A percentile compares a stretch with the other conserved stretches of the same genome.
These are phyloP conservation scores for Volvariella volvacea DNA, from an alignment of 1,284 basidiomycete species.

Conservation along the genomic window DNA sequence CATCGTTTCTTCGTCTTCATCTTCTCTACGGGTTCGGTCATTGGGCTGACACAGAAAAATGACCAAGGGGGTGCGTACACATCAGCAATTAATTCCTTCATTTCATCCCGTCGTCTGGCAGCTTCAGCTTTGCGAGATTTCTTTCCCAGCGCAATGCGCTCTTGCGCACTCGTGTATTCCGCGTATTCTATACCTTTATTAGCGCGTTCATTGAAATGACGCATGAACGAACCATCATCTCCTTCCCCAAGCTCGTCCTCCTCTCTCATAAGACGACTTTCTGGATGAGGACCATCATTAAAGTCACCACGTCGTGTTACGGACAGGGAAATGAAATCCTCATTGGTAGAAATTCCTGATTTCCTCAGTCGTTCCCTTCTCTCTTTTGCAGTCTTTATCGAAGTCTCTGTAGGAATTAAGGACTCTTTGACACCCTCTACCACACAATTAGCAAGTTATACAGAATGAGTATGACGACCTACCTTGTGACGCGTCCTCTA, in stretches of 20 bases:
- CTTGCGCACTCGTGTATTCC: constrained; percentile 85
- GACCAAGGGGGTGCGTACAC: constrained; percentile 55
- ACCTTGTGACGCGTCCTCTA: no score
- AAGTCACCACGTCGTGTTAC: constrained; percentile 48
- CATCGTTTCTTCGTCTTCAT: constrained; percentile 81
- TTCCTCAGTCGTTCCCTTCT: constrained; percentile 62
- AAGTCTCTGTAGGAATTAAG: constrained; percentile 69
- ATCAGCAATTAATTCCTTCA: constrained; percentile 85
- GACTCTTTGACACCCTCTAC: constrained; percentile 14
- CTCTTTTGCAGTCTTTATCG: constrained; percentile 74
- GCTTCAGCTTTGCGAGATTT: constrained; percentile 77
- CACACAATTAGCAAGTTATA: no score
- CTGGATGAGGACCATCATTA: constrained; percentile 77
- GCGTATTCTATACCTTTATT: constrained; percentile 61
- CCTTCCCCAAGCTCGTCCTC: constrained; percentile 92
- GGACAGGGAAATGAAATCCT: constrained; percentile 83
- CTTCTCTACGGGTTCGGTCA: constrained; percentile 45
- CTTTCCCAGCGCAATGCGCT: constrained; percentile 82
- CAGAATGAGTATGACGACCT: no score
- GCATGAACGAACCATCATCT: constrained; percentile 67
- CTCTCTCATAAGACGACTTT: constrained; percentile 82
- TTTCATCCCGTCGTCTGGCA: constrained; percentile 61
- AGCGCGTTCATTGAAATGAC: background rate
- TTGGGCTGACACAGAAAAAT: constrained; percentile 1
- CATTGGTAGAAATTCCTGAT: constrained; percentile 36